phyloP scores from a whole-genome alignment of 2,329 filamentous ascomycete species.

The Penicillium sclerotiorum region DNA sequence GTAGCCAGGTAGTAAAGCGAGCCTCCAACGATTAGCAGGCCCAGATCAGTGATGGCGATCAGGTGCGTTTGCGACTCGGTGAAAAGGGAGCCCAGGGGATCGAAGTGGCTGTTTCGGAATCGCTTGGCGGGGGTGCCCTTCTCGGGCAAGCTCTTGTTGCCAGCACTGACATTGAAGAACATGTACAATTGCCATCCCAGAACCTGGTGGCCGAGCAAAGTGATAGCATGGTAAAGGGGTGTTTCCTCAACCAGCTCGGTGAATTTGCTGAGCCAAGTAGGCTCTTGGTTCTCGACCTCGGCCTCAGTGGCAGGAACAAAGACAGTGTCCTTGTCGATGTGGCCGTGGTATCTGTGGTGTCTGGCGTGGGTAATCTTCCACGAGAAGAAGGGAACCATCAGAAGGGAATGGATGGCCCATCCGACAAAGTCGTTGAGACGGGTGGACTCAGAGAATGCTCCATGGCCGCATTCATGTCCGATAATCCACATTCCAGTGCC shows the following conservation, averaged over 20 bases:
- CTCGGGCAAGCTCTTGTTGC: conserved; percentile 30
- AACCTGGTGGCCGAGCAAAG: conserved; percentile 62
- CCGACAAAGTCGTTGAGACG: conserved; percentile 63
- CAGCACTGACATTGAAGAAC: conserved; percentile 58
- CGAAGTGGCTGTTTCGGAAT: conserved; percentile 56
- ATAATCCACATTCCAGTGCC: conserved; percentile 25
- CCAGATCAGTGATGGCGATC: conserved; percentile 63
- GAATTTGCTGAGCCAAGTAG: conserved; percentile 51
- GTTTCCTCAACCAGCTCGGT: conserved; percentile 59
- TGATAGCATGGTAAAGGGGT: conserved; percentile 56
- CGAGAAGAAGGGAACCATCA: conserved; percentile 70
- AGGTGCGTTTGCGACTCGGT: conserved; percentile 58
- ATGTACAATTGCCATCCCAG: conserved; percentile 67
- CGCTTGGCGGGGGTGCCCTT: conserved; percentile 6
- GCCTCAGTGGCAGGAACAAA: conserved; percentile 58
- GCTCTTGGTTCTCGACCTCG: conserved; percentile 36
- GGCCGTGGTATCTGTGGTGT: conserved; percentile 68
- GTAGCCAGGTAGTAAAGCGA: conserved; percentile 57
- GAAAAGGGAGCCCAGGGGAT: conserved; percentile 63
- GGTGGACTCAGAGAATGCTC: conserved; percentile 61
- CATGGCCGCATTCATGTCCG: conserved; percentile 69
- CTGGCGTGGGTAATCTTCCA: conserved; percentile 72
- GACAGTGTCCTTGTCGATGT: conserved; percentile 68
- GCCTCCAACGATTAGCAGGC: conserved; percentile 54
- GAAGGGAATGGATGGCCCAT: conserved; percentile 64